Conservation (phyloP, 192 early-diverging fungal genomes). For the Glomus cerebriforme region DNA sequence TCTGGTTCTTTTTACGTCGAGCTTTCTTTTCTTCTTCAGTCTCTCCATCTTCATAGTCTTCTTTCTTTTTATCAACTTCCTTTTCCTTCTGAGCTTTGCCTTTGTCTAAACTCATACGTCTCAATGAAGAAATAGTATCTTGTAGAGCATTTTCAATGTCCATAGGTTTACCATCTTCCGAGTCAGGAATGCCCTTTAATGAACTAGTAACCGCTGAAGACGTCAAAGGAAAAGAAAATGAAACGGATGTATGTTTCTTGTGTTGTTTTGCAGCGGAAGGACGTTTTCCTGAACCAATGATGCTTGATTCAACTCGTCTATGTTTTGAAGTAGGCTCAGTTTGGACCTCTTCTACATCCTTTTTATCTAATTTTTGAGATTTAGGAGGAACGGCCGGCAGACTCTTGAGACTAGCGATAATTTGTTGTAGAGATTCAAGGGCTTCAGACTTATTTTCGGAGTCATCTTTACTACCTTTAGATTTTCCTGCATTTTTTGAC, state of each 20-base stretch:
- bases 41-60: conserved; percentile 20
- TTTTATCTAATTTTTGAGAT: conserved; percentile 31
- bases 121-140: conserved; percentile 44
- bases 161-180: conserved; percentile 33
- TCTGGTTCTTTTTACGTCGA: conserved; percentile 22
- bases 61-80: conserved; percentile 31
- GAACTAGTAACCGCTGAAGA: conserved; percentile 14
- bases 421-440: conserved; percentile 53
- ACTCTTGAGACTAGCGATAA: conserved; percentile 54
- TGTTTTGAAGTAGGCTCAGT: conserved; percentile 20
- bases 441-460: conserved; percentile 41
- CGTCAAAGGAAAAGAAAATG: conserved; percentile 35
- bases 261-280: conserved; percentile 23
- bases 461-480: conserved; percentile 31
- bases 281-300: conserved; percentile 9
- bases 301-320: conserved; percentile 22
- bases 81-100: conserved; percentile 38
- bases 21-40: conserved; percentile 20
- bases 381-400: conserved; percentile 43
- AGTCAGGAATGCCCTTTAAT: conserved; percentile 27
- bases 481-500: conserved; percentile 12
- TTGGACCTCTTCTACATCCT: neutral
- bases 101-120: conserved; percentile 39
- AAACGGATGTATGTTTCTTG: conserved; percentile 31
- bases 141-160: conserved; percentile 46